Percentiles rank a stretch among this genome's conserved stretches.
phyloP scores from a whole-genome alignment of 371 early-diverging fungal genomes.

The Lichtheimia ornata region DNA sequence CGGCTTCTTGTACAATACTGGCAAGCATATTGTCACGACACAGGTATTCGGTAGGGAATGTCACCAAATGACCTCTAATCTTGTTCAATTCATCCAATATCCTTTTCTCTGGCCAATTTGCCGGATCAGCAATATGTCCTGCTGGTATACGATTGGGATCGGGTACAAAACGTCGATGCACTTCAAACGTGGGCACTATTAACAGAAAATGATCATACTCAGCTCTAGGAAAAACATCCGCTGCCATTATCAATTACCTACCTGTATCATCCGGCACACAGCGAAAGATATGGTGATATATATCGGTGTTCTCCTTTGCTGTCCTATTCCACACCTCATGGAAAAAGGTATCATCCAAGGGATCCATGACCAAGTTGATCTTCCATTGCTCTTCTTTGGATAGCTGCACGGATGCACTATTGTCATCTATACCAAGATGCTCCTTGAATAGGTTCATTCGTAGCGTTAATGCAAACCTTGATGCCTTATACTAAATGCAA shows the following conservation, averaged over 20 bases:
- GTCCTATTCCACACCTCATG: slow-evolving; percentile 62
- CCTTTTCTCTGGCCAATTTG: slow-evolving; percentile 31
- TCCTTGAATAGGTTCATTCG: slow-evolving; percentile 81
- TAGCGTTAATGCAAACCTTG: slow-evolving; percentile 69
- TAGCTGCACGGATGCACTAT: not conserved
- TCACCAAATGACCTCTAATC: slow-evolving; percentile 60
- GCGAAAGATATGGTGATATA: slow-evolving; percentile 77
- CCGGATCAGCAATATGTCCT: slow-evolving; percentile 60
- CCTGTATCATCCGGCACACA: slow-evolving; percentile 86
- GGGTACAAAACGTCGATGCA: slow-evolving; percentile 60
- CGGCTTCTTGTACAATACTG: slow-evolving; percentile 54
- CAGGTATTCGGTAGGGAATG: slow-evolving; percentile 75
- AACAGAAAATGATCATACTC: not conserved
- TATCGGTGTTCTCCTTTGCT: slow-evolving; percentile 67
- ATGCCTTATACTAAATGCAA: slow-evolving; percentile 57
- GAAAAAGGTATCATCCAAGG: slow-evolving; percentile 66
- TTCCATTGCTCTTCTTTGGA: slow-evolving; percentile 8
- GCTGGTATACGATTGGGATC: slow-evolving; percentile 43
- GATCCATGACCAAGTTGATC: slow-evolving; percentile 64
- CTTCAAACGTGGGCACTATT: slow-evolving; percentile 49
- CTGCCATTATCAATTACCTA: slow-evolving; percentile 10
- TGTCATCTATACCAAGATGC: slow-evolving; percentile 71
- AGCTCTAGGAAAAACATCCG: not conserved
- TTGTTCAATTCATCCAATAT: slow-evolving; percentile 36
- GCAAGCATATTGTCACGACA: slow-evolving; percentile 66